These are phyloP conservation scores for Peniophora sp. DNA, from an alignment of 1,284 basidiomycete genomes.

Conservation along the genomic window DNA sequence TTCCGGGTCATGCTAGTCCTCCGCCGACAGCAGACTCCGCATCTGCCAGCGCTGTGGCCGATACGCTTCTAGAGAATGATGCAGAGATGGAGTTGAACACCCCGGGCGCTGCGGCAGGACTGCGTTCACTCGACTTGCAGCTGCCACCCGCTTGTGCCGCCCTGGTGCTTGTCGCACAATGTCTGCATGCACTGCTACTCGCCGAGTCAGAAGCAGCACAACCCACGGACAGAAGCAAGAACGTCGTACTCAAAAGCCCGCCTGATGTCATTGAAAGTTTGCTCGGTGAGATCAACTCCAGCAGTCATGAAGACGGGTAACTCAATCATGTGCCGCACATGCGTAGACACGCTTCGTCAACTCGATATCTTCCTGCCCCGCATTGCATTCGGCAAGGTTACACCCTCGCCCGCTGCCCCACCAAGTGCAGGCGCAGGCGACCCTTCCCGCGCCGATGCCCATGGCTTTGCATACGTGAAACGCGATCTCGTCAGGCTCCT, in stretches of 20 bases:
- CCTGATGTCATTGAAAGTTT: slow-evolving; percentile 45
- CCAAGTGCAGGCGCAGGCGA: slow-evolving; percentile 3
- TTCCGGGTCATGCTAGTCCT: slow-evolving; percentile 20
- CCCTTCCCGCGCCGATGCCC: slow-evolving; percentile 23
- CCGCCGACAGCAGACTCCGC: background rate
- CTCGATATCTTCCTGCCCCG: slow-evolving; percentile 73
- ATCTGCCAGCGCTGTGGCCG: too few species aligned
- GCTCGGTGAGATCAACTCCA: slow-evolving; percentile 42
- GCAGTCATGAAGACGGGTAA: background rate
- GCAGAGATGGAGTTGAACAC: slow-evolving; percentile 1
- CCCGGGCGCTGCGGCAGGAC: background rate
- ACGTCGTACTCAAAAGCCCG: background rate
- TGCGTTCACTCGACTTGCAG: slow-evolving; percentile 43
- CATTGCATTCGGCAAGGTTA: slow-evolving; percentile 63
- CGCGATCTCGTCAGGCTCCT: slow-evolving; percentile 78
- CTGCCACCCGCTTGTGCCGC: slow-evolving; percentile 74
- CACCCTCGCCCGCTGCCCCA: slow-evolving; percentile 19
- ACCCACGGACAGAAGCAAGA: background rate
- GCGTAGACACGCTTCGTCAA: slow-evolving; percentile 55
- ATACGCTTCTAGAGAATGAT: background rate
- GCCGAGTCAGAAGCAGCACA: slow-evolving; percentile 29
- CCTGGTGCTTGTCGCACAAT: slow-evolving; percentile 71
- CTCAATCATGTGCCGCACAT: slow-evolving; percentile 3
- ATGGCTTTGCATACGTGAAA: slow-evolving; percentile 77
- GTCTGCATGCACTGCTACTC: slow-evolving; percentile 60